Percentiles rank a stretch among this genome's conserved stretches.
Conservation (phyloP, 2,329 filamentous ascomycete genomes). For the Fusarium sarcochroum region DNA sequence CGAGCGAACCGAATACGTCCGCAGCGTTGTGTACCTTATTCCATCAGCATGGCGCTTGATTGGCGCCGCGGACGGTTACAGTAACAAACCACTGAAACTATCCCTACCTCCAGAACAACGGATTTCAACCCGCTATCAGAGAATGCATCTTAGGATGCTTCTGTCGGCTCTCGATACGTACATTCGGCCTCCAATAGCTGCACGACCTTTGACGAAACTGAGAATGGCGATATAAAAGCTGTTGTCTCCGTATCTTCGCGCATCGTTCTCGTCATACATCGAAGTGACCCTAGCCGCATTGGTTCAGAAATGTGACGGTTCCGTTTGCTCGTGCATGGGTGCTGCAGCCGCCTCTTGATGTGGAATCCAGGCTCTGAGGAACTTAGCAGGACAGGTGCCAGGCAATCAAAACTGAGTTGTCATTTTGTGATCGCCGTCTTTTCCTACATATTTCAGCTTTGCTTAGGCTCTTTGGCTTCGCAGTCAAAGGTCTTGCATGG, state of each 20-base stretch:
- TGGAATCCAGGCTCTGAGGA: constrained; percentile 12
- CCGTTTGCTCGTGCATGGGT: constrained; percentile 29
- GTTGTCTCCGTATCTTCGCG: constrained; percentile 4
- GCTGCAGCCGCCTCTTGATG: constrained; percentile 33
- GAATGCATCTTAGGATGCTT: not conserved
- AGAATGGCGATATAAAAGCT: constrained; percentile 1
- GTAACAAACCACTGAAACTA: not conserved
- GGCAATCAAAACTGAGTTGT: constrained; percentile 7
- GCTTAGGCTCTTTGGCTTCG: not conserved
- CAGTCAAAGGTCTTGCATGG: not conserved
- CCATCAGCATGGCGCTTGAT: not conserved
- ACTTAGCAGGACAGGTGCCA: constrained; percentile 6
- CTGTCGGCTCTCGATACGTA: not conserved
- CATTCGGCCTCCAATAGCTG: not conserved
- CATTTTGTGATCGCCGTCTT: constrained; percentile 11
- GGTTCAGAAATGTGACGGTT: constrained; percentile 27
- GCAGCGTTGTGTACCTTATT: not conserved
- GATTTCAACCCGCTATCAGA: not conserved
- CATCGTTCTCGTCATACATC: constrained; percentile 20
- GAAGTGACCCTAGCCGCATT: constrained; percentile 7
- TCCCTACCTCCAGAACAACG: constrained; percentile 1
- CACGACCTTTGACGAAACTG: not conserved
- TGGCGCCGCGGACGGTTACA: constrained; percentile 1
- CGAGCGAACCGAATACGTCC: not conserved
- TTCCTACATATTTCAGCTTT: constrained; percentile 1